Conservation (phyloP, 768 basidiomycete species). For the Xerocomellus dryophilus region DNA sequence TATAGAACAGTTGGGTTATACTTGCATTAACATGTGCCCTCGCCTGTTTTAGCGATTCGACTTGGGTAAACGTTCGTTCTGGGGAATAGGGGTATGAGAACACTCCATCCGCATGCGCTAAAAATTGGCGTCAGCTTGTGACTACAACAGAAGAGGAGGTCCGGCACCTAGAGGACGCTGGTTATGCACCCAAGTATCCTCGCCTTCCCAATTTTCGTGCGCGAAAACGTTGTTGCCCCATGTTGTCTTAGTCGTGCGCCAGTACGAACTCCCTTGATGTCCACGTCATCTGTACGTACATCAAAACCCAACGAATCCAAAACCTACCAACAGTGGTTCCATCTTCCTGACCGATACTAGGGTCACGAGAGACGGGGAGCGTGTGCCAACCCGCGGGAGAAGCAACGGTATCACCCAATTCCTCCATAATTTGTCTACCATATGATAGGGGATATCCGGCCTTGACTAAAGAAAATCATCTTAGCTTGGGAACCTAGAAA, state of each 20-base stretch:
- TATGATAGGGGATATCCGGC: constrained; percentile 10
- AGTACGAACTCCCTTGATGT: constrained; percentile 35
- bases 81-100: constrained; percentile 80
- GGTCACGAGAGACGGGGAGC: constrained; percentile 69
- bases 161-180: constrained; percentile 63
- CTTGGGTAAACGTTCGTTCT: background rate
- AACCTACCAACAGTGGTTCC: constrained; percentile 3
- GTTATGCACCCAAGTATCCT: constrained; percentile 61
- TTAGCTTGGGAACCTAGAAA: background rate
- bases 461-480: background rate
- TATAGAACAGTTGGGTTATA: constrained; percentile 86
- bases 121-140: background rate
- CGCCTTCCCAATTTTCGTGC: constrained; percentile 88
- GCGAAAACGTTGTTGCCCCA: constrained; percentile 90
- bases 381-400: constrained; percentile 92
- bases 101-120: background rate
- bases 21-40: constrained; percentile 82
- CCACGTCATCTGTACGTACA: background rate
- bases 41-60: constrained; percentile 35
- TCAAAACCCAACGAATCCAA: background rate
- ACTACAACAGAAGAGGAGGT: background rate
- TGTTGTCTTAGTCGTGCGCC: constrained; percentile 72
- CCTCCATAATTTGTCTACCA: constrained; percentile 41
- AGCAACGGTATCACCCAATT: constrained; percentile 72
- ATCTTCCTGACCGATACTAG: constrained; percentile 31